A percentile compares a stretch with the other conserved stretches of the same genome.
Conservation (phyloP, 1,284 basidiomycete genomes). For the Pseudozyma pruni region DNA sequence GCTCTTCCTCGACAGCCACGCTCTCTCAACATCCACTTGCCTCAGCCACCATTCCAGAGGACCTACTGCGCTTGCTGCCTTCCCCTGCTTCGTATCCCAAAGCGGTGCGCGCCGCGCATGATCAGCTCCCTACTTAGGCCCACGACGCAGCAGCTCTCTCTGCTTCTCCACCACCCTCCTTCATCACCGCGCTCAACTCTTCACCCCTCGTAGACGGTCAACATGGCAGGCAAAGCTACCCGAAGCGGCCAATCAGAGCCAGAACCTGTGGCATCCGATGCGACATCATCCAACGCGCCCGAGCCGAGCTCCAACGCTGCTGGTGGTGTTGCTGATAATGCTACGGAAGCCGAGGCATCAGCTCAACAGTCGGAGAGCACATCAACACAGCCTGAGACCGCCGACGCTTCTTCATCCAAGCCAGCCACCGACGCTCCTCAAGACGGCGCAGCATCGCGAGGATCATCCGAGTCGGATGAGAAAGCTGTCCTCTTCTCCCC, state of each 20-base stretch:
- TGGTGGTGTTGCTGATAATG: conserved; percentile 6
- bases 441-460: conserved; percentile 28
- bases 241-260: conserved; percentile 16
- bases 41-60: too few species aligned
- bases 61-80: neutral
- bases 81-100: too few species aligned
- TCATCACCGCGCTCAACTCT: conserved; percentile 1
- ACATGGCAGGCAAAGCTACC: conserved; percentile 27
- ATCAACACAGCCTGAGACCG: conserved; percentile 8
- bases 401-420: conserved; percentile 1
- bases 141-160: too few species aligned
- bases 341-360: neutral
- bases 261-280: conserved; percentile 1
- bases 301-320: neutral
- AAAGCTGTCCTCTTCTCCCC: conserved; percentile 21
- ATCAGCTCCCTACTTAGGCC: too few species aligned
- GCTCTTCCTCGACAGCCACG: too few species aligned
- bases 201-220: neutral
- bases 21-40: neutral
- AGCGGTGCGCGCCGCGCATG: too few species aligned
- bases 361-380: neutral
- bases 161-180: conserved; percentile 20
- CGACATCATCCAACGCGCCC: conserved; percentile 7
- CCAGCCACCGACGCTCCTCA: conserved; percentile 16
- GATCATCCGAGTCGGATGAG: conserved; percentile 38